Evolutionary conservation across 768 basidiomycete species (phyloP).

Genomic region (Lentinula detonsa): DNA sequence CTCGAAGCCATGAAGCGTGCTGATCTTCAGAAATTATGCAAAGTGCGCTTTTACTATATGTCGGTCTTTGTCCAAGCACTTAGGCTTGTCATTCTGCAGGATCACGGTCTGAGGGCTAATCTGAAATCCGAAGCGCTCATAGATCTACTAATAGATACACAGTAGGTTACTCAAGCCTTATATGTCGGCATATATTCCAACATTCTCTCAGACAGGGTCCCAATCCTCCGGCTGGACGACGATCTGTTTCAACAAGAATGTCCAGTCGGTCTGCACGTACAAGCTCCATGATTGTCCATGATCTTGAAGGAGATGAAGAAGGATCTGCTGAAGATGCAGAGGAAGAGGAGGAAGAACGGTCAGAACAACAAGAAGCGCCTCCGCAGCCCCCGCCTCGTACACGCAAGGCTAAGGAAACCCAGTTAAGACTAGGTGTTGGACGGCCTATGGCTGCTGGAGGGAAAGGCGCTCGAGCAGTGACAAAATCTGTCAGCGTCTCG

Average conservation of each 20-base stretch:
- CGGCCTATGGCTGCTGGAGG: slow-evolving; percentile 64
- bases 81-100: slow-evolving; percentile 31
- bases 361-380: slow-evolving; percentile 16
- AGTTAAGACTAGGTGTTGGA: slow-evolving; percentile 66
- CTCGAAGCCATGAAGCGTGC: slow-evolving; percentile 41
- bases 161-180: slow-evolving; percentile 24
- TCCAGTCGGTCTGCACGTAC: slow-evolving; percentile 30
- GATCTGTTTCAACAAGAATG: slow-evolving; percentile 27
- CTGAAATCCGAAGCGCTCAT: slow-evolving; percentile 77
- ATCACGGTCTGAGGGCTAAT: slow-evolving; percentile 78
- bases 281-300: slow-evolving; percentile 43
- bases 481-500: slow-evolving; percentile 49
- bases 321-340: slow-evolving; percentile 18
- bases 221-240: slow-evolving; percentile 22
- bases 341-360: slow-evolving; percentile 15
- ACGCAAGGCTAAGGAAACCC: slow-evolving; percentile 68
- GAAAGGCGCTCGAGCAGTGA: slow-evolving; percentile 56
- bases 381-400: slow-evolving; percentile 33
- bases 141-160: slow-evolving; percentile 60
- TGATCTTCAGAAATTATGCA: slow-evolving; percentile 63
- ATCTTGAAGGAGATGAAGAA: slow-evolving; percentile 41
- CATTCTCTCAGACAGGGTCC: slow-evolving; percentile 13
- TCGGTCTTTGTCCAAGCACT: slow-evolving; percentile 9
- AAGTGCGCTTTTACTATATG: slow-evolving; percentile 32
- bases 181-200: background rate